phyloP scores from a whole-genome alignment of 2,329 filamentous ascomycete genomes.

The Drechmeria coniospora region DNA sequence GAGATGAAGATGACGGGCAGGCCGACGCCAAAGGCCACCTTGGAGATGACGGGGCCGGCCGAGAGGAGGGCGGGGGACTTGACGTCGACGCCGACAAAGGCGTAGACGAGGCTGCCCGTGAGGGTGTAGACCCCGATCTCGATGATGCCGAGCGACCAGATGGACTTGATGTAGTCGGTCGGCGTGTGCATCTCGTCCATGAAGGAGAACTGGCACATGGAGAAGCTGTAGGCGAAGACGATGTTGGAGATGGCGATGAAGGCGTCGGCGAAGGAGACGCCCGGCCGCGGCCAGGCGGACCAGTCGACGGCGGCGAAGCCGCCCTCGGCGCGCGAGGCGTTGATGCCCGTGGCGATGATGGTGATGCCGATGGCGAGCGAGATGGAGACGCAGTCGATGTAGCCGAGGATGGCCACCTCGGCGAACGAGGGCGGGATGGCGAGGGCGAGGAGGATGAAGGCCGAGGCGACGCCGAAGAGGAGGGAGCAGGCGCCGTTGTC shows the following conservation, averaged over 20 bases:
- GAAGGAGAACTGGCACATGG: slow-evolving; percentile 35
- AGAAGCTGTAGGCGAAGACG: slow-evolving; percentile 50
- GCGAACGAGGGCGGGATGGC: slow-evolving; percentile 33
- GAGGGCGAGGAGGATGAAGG: slow-evolving; percentile 27
- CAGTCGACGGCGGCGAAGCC: slow-evolving; percentile 19
- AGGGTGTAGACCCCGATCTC: slow-evolving; percentile 52
- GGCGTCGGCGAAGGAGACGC: slow-evolving; percentile 33
- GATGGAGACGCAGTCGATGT: slow-evolving; percentile 46
- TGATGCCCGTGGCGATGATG: slow-evolving; percentile 48
- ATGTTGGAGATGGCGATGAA: slow-evolving; percentile 54
- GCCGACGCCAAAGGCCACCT: slow-evolving; percentile 55
- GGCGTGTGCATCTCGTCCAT: slow-evolving; percentile 39
- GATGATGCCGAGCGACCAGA: slow-evolving; percentile 44
- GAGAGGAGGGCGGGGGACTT: slow-evolving; percentile 53
- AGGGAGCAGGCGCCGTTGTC: slow-evolving; percentile 33
- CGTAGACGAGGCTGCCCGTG: slow-evolving; percentile 52
- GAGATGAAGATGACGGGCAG: slow-evolving; percentile 61
- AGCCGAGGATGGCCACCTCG: slow-evolving; percentile 32
- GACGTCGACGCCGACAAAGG: slow-evolving; percentile 48
- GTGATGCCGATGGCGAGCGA: slow-evolving; percentile 47
- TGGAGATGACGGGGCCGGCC: slow-evolving; percentile 40
- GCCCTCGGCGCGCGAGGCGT: slow-evolving; percentile 14
- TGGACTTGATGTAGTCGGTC: slow-evolving; percentile 32
- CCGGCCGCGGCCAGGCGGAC: slow-evolving; percentile 29
- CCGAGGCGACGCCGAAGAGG: slow-evolving; percentile 29